A percentile compares a stretch with the other conserved stretches of the same genome.
Conservation (phyloP, 345 rosid genomes). For the Salix brachista region DNA sequence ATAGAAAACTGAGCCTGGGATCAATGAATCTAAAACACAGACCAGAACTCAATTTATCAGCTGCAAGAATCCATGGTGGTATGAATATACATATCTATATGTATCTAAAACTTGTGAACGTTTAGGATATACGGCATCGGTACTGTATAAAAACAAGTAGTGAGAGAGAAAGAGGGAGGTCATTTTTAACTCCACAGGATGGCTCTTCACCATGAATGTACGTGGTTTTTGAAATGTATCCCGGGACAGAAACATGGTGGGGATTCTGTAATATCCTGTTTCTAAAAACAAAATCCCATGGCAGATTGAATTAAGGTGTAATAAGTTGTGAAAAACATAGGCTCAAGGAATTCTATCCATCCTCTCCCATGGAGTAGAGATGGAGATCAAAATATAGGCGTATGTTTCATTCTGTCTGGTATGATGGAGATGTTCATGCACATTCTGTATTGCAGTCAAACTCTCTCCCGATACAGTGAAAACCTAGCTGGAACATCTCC, state of each 20-base stretch:
- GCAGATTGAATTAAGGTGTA: too few relatives aligned
- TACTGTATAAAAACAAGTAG: background rate
- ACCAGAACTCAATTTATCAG: background rate
- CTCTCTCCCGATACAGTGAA: background rate
- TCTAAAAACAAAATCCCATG: too few relatives aligned
- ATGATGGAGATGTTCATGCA: background rate
- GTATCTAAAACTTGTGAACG: background rate
- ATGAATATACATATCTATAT: background rate
- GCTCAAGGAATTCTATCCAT: too few relatives aligned
- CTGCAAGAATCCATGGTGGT: background rate
- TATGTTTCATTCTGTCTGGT: too few relatives aligned
- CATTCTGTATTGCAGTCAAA: background rate
- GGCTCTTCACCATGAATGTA: background rate
- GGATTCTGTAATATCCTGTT: too few relatives aligned
- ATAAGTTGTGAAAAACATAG: too few relatives aligned
- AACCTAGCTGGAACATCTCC: too few relatives aligned
- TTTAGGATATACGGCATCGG: too few relatives aligned
- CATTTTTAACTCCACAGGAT: background rate
- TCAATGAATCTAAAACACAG: background rate
- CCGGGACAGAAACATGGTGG: background rate
- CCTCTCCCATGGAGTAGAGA: too few relatives aligned
- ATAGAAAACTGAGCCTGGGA: background rate
- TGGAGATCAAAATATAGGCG: background rate
- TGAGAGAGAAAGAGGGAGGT: background rate
- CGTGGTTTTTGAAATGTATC: background rate